A percentile compares a stretch with the other conserved stretches of the same genome.
Conservation (phyloP, 768 basidiomycete species). For the Leccinellum albellum region DNA sequence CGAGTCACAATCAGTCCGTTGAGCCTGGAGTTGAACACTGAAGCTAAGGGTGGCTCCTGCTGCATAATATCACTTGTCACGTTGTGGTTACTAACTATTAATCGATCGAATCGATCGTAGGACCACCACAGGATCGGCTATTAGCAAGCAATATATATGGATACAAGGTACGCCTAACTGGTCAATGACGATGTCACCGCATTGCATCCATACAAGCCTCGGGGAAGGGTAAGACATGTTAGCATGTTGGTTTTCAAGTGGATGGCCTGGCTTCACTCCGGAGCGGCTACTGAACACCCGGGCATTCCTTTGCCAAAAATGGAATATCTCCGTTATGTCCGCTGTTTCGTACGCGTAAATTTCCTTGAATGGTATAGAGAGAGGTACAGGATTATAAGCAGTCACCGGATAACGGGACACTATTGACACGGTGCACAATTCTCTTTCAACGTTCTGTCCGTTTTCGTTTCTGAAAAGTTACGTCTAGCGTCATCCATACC, state of each 20-base stretch:
- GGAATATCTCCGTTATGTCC: constrained; percentile 1
- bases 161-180: constrained; percentile 16
- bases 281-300: constrained; percentile 24
- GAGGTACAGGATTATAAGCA: constrained; percentile 25
- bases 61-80: constrained; percentile 3
- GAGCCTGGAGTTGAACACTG: not conserved
- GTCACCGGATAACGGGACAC: constrained; percentile 21
- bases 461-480: constrained; percentile 8
- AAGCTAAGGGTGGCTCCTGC: not conserved
- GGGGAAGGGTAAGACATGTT: constrained; percentile 4
- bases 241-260: constrained; percentile 3
- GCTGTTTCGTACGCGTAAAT: not conserved
- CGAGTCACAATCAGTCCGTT: not conserved
- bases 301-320: not conserved
- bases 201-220: constrained; percentile 14
- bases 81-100: constrained; percentile 9
- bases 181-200: constrained; percentile 17
- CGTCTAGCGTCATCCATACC: constrained; percentile 25
- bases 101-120: constrained; percentile 11
- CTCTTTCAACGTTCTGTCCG: constrained; percentile 6
- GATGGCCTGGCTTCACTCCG: constrained; percentile 8
- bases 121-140: constrained; percentile 1
- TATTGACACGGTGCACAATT: constrained; percentile 1
- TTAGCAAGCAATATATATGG: constrained; percentile 18
- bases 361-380: constrained; percentile 6